These are phyloP conservation scores for Ustilago crameri DNA, from an alignment of 1,284 basidiomycete genomes.

Conservation along the genomic window DNA sequence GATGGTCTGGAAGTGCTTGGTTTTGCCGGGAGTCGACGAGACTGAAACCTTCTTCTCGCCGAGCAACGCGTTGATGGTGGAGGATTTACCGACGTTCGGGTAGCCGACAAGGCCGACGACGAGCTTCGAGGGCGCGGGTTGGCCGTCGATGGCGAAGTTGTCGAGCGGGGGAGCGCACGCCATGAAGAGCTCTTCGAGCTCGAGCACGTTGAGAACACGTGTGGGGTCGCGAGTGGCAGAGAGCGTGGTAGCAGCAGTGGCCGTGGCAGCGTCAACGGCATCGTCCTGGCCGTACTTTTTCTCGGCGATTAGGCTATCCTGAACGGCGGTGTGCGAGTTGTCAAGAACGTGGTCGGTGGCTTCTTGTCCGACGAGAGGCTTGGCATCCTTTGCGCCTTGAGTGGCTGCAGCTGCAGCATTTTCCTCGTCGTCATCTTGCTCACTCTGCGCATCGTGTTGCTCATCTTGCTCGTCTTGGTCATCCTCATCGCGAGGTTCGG, in stretches of 20 bases:
- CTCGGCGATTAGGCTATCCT: slow-evolving; percentile 35
- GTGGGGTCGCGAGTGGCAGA: slow-evolving; percentile 74
- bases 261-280: slow-evolving; percentile 59
- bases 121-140: slow-evolving; percentile 69
- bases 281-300: slow-evolving; percentile 31
- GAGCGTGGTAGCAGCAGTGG: slow-evolving; percentile 60
- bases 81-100: slow-evolving; percentile 72
- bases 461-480: slow-evolving; percentile 49
- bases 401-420: slow-evolving; percentile 38
- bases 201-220: slow-evolving; percentile 84
- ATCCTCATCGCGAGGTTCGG: slow-evolving; percentile 57
- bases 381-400: slow-evolving; percentile 40
- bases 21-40: slow-evolving; percentile 76
- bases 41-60: slow-evolving; percentile 68
- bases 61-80: slow-evolving; percentile 67
- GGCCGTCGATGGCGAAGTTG: slow-evolving; percentile 68
- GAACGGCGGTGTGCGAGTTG: slow-evolving; percentile 29
- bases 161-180: slow-evolving; percentile 80
- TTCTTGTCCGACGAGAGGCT: slow-evolving; percentile 49
- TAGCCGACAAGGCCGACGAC: slow-evolving; percentile 76
- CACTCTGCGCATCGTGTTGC: slow-evolving; percentile 66
- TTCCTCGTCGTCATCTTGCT: slow-evolving; percentile 52
- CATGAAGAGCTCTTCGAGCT: slow-evolving; percentile 88
- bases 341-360: slow-evolving; percentile 35
- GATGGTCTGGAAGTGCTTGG: slow-evolving; percentile 99